A percentile compares a stretch with the other conserved stretches of the same genome.
phyloP scores from a whole-genome alignment of 495 filamentous ascomycete species.

The Aspergillus hancockii region DNA sequence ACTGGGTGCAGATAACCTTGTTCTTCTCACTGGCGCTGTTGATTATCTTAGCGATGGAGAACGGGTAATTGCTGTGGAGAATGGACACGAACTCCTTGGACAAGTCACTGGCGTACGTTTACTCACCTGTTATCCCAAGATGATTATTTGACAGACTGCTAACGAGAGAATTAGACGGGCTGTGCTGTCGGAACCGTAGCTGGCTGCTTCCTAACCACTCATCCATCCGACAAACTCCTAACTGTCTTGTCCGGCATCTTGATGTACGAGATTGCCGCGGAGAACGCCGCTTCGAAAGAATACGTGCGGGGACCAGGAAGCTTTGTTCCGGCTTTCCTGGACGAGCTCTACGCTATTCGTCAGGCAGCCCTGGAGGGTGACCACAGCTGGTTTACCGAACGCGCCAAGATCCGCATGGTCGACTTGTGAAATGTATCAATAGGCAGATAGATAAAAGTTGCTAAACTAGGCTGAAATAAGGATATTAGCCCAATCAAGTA shows the following conservation, averaged over 20 bases:
- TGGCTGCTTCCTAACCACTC: slow-evolving; percentile 67
- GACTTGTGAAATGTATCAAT: slow-evolving; percentile 23
- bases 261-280: slow-evolving; percentile 84
- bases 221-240: slow-evolving; percentile 63
- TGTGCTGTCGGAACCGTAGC: slow-evolving; percentile 84
- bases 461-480: not conserved
- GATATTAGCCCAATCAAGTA: no score
- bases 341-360: slow-evolving; percentile 62
- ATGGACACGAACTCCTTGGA: slow-evolving; percentile 79
- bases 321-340: slow-evolving; percentile 84
- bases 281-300: slow-evolving; percentile 60
- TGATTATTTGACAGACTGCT: slow-evolving; percentile 8
- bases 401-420: slow-evolving; percentile 54
- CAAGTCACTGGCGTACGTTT: slow-evolving; percentile 69
- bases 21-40: slow-evolving; percentile 80
- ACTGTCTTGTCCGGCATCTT: slow-evolving; percentile 70
- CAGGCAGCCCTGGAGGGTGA: slow-evolving; percentile 48
- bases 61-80: slow-evolving; percentile 64
- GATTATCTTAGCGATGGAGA: slow-evolving; percentile 81
- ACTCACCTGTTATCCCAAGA: not conserved
- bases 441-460: slow-evolving; percentile 1
- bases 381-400: slow-evolving; percentile 51
- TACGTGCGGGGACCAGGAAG: slow-evolving; percentile 81
- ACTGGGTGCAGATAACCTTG: slow-evolving; percentile 53
- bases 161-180: slow-evolving; percentile 55